Percentiles rank a stretch among this genome's conserved stretches.
Conservation (phyloP, 768 basidiomycete species). For the Pleurotus sapidus region DNA sequence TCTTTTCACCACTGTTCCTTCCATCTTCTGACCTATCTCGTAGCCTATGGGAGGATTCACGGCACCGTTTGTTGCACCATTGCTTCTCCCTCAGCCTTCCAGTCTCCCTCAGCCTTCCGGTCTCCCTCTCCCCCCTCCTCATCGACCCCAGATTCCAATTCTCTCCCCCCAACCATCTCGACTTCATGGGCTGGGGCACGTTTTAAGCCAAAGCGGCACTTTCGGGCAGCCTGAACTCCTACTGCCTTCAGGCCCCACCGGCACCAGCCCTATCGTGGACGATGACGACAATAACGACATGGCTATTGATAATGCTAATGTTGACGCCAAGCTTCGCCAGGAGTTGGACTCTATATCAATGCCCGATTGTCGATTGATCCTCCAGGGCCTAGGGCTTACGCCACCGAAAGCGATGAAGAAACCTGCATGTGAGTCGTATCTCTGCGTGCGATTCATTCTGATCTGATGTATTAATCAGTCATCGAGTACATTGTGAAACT, state of each 20-base stretch:
- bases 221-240: not conserved
- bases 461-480: not conserved
- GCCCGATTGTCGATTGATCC: not conserved
- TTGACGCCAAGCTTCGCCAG: not conserved
- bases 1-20: not conserved
- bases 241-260: not conserved
- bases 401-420: not conserved
- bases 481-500: not conserved
- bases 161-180: not conserved
- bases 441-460: not conserved
- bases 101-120: not conserved
- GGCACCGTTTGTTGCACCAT: too few relatives aligned
- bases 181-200: not conserved
- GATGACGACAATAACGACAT: not conserved
- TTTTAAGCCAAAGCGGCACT: not conserved
- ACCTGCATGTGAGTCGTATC: not conserved
- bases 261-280: not conserved
- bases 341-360: not conserved
- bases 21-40: not conserved
- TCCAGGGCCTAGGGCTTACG: not conserved
- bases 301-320: not conserved
- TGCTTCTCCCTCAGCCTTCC: not conserved
- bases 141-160: not conserved
- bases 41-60: not conserved
- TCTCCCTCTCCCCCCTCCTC: not conserved